These are phyloP conservation scores for Cystobasidium ongulense DNA, from an alignment of 768 basidiomycete species.

Conservation along the genomic window DNA sequence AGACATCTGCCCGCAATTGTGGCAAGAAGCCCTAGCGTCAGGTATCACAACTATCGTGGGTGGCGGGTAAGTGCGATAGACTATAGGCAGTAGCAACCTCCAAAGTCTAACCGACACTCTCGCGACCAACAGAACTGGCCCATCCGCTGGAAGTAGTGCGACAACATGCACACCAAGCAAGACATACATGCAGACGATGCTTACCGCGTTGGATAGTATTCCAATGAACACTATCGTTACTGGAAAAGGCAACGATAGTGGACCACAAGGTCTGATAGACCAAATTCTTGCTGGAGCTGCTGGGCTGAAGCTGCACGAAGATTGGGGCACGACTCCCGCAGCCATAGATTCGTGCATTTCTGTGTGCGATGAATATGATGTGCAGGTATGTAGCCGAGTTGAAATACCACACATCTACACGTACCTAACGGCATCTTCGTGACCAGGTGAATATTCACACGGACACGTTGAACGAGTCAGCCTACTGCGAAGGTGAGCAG, in stretches of 20 bases:
- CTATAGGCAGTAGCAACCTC: too few species aligned
- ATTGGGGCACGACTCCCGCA: conserved; percentile 51
- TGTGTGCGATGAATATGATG: conserved; percentile 81
- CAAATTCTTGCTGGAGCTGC: conserved; percentile 72
- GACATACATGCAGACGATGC: conserved; percentile 83
- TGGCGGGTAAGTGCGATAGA: conserved; percentile 25
- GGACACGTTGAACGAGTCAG: conserved; percentile 93
- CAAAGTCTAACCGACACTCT: too few species aligned
- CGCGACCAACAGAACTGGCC: conserved; percentile 66
- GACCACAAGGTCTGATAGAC: conserved; percentile 63
- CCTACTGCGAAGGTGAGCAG: conserved; percentile 79
- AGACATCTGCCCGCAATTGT: conserved; percentile 84
- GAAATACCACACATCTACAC: neutral
- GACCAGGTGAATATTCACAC: conserved; percentile 82
- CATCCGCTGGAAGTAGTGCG: conserved; percentile 76
- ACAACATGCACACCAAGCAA: conserved; percentile 89
- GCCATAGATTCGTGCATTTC: conserved; percentile 67
- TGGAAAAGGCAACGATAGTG: conserved; percentile 91
- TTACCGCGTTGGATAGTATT: conserved; percentile 72
- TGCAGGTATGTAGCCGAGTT: conserved; percentile 59
- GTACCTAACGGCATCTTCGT: neutral
- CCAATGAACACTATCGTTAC: conserved; percentile 55
- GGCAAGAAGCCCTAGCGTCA: conserved; percentile 53
- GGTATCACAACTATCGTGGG: conserved; percentile 33
- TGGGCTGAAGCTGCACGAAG: conserved; percentile 87